Conservation (phyloP, 106 monocot genomes). For the Apostasia ramifera region DNA sequence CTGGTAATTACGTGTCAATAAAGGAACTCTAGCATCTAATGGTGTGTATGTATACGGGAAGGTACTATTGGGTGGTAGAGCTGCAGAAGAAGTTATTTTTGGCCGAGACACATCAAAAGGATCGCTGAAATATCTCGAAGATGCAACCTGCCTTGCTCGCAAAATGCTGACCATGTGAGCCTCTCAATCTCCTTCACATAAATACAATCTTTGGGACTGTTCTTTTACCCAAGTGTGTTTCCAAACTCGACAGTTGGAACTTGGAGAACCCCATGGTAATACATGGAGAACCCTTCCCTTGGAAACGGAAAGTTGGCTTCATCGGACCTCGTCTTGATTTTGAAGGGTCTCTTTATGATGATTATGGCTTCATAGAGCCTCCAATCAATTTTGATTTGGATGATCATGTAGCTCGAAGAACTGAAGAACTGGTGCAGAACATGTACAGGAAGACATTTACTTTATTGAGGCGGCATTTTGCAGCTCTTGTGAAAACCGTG, state of each 20-base stretch:
- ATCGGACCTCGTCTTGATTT: conserved; percentile 76
- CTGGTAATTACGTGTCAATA: no score
- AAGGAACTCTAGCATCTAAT: no score
- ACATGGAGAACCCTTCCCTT: conserved; percentile 74
- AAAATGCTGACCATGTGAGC: conserved; percentile 68
- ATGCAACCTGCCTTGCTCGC: conserved; percentile 86
- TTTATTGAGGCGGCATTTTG: conserved; percentile 44
- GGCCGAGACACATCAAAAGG: conserved; percentile 76
- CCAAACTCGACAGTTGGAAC: conserved; percentile 54
- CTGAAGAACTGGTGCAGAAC: conserved; percentile 49
- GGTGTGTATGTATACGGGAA: conserved; percentile 6
- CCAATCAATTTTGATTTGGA: conserved; percentile 68
- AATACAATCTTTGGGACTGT: not conserved
- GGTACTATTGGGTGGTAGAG: conserved; percentile 81
- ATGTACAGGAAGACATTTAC: conserved; percentile 60
- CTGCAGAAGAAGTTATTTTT: conserved; percentile 79
- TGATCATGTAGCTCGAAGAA: conserved; percentile 58
- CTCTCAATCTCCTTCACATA: not conserved
- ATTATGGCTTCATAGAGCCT: conserved; percentile 58
- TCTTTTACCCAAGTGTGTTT: not conserved
- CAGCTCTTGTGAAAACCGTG: conserved; percentile 68
- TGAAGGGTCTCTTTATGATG: conserved; percentile 75
- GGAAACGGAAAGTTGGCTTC: conserved; percentile 53
- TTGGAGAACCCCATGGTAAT: conserved; percentile 83
- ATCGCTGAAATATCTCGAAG: conserved; percentile 68